phyloP scores from a whole-genome alignment of 2,329 filamentous ascomycete genomes.

The Graphilbum ipis-grandicollis region DNA sequence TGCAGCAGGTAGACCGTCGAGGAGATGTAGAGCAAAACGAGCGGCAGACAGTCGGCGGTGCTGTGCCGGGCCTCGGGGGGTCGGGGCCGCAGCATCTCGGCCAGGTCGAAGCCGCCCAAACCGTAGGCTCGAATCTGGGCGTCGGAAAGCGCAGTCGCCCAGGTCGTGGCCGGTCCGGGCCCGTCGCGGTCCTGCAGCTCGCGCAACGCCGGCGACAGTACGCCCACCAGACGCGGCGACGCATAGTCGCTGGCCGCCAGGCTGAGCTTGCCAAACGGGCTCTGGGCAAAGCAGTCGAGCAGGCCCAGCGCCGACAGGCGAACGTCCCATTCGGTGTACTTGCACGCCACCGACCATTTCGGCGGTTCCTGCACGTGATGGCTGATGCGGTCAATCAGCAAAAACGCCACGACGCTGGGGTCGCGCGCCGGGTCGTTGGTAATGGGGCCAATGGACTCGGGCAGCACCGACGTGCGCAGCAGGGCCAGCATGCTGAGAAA shows the following conservation, averaged over 20 bases:
- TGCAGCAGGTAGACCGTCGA: conserved; percentile 32
- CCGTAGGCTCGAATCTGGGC: conserved; percentile 5
- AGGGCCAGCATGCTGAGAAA: conserved; percentile 48
- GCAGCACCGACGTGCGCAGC: conserved; percentile 47
- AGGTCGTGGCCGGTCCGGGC: not conserved
- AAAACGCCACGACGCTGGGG: conserved; percentile 22
- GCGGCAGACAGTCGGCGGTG: not conserved
- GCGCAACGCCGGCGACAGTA: conserved; percentile 6
- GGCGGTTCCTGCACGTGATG: conserved; percentile 42
- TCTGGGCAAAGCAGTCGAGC: conserved; percentile 41
- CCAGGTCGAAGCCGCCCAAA: conserved; percentile 7
- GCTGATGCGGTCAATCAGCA: conserved; percentile 45
- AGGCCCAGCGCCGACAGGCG: conserved; percentile 32
- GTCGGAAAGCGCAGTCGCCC: conserved; percentile 1
- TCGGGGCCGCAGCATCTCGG: not conserved
- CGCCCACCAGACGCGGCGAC: conserved; percentile 51
- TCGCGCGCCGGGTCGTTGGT: conserved; percentile 21
- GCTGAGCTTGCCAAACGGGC: conserved; percentile 43
- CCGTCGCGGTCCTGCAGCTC: conserved; percentile 6
- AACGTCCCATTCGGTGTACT: conserved; percentile 23
- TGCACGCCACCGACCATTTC: conserved; percentile 17
- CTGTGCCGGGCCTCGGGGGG: not conserved
- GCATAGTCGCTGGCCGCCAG: conserved; percentile 52
- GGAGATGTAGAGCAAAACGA: conserved; percentile 28
- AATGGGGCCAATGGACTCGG: conserved; percentile 50